These are phyloP conservation scores for Akanthomyces lecanii DNA, from an alignment of 2,329 filamentous ascomycete genomes.

Conservation along the genomic window DNA sequence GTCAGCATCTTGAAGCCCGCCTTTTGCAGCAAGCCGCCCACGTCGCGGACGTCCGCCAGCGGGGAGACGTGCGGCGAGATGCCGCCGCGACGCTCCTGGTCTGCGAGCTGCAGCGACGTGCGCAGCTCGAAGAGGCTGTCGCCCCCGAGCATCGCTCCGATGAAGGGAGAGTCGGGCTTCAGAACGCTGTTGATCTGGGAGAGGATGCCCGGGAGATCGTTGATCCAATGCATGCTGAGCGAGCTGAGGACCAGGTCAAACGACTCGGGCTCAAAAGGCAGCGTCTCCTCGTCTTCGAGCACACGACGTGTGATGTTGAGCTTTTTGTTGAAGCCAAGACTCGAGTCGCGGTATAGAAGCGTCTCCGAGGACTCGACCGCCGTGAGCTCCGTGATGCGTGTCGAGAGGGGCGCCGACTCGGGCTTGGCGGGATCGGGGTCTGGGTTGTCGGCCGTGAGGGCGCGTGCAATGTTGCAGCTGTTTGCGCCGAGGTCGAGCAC, in stretches of 20 bases:
- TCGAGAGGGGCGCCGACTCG: constrained; percentile 61
- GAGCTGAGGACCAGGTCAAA: constrained; percentile 92
- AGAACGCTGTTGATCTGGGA: constrained; percentile 80
- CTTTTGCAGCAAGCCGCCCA: constrained; percentile 79
- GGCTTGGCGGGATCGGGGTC: constrained; percentile 56
- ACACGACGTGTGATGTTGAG: constrained; percentile 71
- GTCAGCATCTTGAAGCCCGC: constrained; percentile 95
- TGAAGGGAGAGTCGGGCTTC: constrained; percentile 86
- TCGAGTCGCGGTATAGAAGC: constrained; percentile 75
- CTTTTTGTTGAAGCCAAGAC: constrained; percentile 67
- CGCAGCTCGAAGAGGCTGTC: constrained; percentile 92
- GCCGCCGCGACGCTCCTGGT: constrained; percentile 85
- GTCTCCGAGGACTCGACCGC: constrained; percentile 76
- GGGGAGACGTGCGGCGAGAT: constrained; percentile 89
- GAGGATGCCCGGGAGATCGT: constrained; percentile 83
- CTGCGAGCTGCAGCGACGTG: constrained; percentile 87
- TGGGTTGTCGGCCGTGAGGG: constrained; percentile 66
- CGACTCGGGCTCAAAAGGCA: constrained; percentile 70
- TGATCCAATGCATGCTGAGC: constrained; percentile 93
- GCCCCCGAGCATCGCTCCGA: constrained; percentile 94
- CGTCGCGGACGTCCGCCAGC: constrained; percentile 84
- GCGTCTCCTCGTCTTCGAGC: constrained; percentile 65
- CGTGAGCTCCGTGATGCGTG: constrained; percentile 68
- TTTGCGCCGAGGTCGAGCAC: constrained; percentile 94
- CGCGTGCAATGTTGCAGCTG: constrained; percentile 87